Base-by-base conservation (phyloP, 306 rosid genomes). In the Sphenostylis stenocarpa region DNA sequence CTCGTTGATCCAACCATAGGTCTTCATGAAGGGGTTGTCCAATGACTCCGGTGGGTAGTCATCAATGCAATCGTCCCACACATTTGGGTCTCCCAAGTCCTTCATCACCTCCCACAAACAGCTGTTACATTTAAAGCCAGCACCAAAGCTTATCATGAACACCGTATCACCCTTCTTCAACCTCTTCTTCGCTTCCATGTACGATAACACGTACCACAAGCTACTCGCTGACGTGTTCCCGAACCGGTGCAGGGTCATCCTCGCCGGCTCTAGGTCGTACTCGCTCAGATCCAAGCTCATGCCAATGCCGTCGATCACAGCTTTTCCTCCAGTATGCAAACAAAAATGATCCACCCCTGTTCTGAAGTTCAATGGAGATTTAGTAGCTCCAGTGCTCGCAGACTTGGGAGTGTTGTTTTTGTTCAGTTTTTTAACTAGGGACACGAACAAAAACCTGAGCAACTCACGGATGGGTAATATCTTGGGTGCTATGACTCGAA, bases 51-150 rank as follows among this genome's bases (percentile, higher is more conserved):
- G 96, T 55, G 98, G 98, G 14, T 95, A 95, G 14, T 38, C 33
- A 41, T 81, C 73, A 84, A 92, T 83, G 67, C 90, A 88, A 7
- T 90, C 96, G 1, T 78, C 86, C 98, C 98, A 95, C 26, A 86
- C 97, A 80, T 92, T 92, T 0, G 29, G 84, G 8, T 72, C 79
- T 3, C 75, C 89, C 23, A 87, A 5, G 68, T 94, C 98, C 57
- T 83, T 87, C 86, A 87, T 55, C 33, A 91, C 98, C 85, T 94
- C 94, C 91, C 93, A 89, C 75, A 90, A 70, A 68, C 96, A 91
- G 82, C 98, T 94, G 61, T 91, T 90, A 80, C 98, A 94, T 85
- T 94, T 94, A 86, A 94, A 94, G 36, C 98, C 98, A 4, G 94
- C 97, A 20, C 98, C 98, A 73, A 94, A 94, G 70, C 97, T 91